Conservation (phyloP, 2,329 filamentous ascomycete species). For the Pseudogymnoascus sp. region DNA sequence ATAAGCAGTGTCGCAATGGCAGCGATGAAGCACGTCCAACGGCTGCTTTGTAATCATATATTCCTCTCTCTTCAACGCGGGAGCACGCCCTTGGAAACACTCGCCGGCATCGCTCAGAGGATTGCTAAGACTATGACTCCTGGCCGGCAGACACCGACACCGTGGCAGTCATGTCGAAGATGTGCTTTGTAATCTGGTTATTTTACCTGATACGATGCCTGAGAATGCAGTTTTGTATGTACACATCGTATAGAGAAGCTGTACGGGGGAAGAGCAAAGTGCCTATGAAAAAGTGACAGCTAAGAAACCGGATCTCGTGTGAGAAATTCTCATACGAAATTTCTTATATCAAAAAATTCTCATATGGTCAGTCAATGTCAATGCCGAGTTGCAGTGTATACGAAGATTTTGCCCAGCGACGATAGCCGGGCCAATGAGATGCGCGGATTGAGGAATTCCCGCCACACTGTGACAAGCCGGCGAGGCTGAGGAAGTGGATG, state of each 20-base stretch:
- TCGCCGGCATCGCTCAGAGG: neutral
- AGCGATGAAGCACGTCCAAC: neutral
- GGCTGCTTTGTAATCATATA: neutral
- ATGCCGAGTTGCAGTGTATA: neutral
- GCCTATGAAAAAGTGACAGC: neutral
- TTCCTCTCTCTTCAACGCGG: neutral
- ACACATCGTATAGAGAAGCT: neutral
- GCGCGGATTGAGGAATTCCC: neutral
- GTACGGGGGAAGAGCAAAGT: constrained; percentile 2
- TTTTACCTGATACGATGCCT: neutral
- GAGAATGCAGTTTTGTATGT: neutral
- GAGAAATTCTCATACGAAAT: neutral
- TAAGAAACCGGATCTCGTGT: neutral
- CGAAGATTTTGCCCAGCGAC: constrained; percentile 5
- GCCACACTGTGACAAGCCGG: neutral
- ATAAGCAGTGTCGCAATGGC: neutral
- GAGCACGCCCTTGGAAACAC: neutral
- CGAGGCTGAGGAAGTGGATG: neutral
- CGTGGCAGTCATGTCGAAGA: constrained; percentile 2
- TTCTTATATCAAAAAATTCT: neutral
- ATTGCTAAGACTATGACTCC: neutral
- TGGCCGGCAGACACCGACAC: no score
- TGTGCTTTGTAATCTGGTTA: neutral
- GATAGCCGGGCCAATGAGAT: constrained; percentile 3
- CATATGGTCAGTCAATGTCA: neutral